phyloP scores from a whole-genome alignment of 2,329 filamentous ascomycete genomes.

The Fusarium paranaense region DNA sequence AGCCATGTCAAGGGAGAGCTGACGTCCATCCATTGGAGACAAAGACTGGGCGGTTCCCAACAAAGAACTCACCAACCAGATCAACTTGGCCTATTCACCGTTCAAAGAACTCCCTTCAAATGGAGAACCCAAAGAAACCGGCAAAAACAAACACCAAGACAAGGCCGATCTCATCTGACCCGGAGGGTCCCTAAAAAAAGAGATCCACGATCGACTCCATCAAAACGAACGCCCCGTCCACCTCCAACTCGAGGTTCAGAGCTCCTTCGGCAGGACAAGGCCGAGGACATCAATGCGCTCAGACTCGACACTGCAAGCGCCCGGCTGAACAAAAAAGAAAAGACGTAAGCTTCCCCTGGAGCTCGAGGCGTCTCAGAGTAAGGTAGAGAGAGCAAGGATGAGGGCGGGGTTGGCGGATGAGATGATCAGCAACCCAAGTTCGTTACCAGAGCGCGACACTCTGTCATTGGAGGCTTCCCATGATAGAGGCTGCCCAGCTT shows the following conservation, averaged over 20 bases:
- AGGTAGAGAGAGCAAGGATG: slow-evolving; percentile 22
- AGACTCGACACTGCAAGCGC: not conserved
- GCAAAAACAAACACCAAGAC: slow-evolving; percentile 17
- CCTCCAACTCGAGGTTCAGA: slow-evolving; percentile 17
- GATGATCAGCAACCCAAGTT: slow-evolving; percentile 32
- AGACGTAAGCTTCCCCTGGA: not conserved
- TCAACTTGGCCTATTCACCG: not conserved
- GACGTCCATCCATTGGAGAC: not conserved
- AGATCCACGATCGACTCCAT: slow-evolving; percentile 1
- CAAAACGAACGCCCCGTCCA: slow-evolving; percentile 11
- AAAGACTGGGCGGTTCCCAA: not conserved
- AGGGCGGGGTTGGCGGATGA: slow-evolving; percentile 12
- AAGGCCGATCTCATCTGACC: slow-evolving; percentile 4
- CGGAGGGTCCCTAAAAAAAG: slow-evolving; percentile 11
- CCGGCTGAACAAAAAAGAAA: slow-evolving; percentile 6
- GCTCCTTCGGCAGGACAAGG: slow-evolving; percentile 20
- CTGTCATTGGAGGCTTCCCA: slow-evolving; percentile 24
- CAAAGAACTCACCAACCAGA: not conserved
- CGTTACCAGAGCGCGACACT: slow-evolving; percentile 17
- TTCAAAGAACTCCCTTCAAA: not conserved
- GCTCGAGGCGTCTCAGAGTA: not conserved
- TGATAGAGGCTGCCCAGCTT: slow-evolving; percentile 8
- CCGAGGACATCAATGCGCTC: slow-evolving; percentile 18
- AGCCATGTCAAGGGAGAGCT: slow-evolving; percentile 8
- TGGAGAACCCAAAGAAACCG: not conserved